Percentiles rank a stretch among this genome's conserved stretches.
Conservation (phyloP, 345 rosid species). For the Kernera saxatilis region DNA sequence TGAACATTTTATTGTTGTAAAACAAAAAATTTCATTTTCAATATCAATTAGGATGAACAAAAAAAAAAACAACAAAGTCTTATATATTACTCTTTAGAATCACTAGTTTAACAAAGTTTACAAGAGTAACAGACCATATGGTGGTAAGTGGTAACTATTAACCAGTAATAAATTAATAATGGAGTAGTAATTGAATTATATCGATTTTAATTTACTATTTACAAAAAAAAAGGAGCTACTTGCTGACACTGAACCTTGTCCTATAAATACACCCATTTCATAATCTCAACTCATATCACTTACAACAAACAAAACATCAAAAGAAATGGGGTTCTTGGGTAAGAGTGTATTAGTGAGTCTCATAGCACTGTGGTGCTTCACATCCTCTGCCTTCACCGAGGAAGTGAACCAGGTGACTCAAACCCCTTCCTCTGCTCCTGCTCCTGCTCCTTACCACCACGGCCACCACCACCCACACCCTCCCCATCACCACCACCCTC, state of each 20-base stretch:
- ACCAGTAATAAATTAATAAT: too few species aligned
- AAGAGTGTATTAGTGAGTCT: constrained; percentile 35
- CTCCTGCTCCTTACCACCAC: constrained; percentile 40
- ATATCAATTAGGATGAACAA: too few species aligned
- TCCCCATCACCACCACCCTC: constrained; percentile 29
- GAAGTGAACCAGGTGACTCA: constrained; percentile 21
- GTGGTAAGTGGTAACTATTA: not conserved
- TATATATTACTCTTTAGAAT: too few species aligned
- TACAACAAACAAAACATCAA: not conserved
- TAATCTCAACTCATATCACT: not conserved
- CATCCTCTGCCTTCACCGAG: constrained; percentile 34
- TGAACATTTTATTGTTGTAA: too few species aligned
- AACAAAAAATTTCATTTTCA: too few species aligned
- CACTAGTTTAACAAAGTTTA: too few species aligned
- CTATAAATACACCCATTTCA: constrained; percentile 21
- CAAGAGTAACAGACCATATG: not conserved
- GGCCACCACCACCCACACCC: constrained; percentile 37
- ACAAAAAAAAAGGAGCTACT: not conserved
- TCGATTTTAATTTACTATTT: not conserved
- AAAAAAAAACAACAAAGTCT: too few species aligned
- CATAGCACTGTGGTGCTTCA: constrained; percentile 35
- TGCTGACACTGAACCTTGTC: not conserved
- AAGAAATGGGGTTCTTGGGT: constrained; percentile 33
- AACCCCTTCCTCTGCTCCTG: constrained; percentile 28
- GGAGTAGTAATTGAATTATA: not conserved